Percentiles rank a stretch among this genome's conserved stretches.
Conservation (phyloP, 2,329 filamentous ascomycete genomes). For the Septoria linicola region DNA sequence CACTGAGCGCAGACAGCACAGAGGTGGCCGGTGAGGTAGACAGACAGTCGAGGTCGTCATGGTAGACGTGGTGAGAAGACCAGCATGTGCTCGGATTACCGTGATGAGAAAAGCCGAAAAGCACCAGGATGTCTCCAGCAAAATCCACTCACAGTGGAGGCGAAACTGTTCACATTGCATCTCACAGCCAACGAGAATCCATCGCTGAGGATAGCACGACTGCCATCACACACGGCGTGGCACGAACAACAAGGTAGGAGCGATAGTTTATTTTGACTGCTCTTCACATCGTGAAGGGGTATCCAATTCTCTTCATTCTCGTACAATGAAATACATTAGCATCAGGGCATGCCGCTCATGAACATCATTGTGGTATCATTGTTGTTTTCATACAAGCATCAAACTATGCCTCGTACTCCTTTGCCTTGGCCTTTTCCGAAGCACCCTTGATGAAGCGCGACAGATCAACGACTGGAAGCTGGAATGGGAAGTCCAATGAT, state of each 20-base stretch:
- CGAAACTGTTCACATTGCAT: too few species aligned
- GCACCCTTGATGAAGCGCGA: constrained; percentile 48
- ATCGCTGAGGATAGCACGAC: not conserved
- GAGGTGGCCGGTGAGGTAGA: not conserved
- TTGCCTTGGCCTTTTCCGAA: constrained; percentile 38
- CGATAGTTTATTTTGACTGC: constrained; percentile 5
- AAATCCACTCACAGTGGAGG: too few species aligned
- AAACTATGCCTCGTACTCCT: constrained; percentile 26
- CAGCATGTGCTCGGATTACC: not conserved
- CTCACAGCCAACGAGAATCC: constrained; percentile 1
- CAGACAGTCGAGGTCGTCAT: not conserved
- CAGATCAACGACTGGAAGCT: constrained; percentile 51
- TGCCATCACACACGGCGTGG: not conserved
- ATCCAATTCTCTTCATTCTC: constrained; percentile 5
- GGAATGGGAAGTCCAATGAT: constrained; percentile 54
- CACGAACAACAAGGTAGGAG: not conserved
- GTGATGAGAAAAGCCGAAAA: not conserved
- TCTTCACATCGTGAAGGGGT: constrained; percentile 1
- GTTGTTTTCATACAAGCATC: not conserved
- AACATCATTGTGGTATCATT: constrained; percentile 12
- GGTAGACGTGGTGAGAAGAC: not conserved
- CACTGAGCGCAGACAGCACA: not conserved
- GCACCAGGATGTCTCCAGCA: not conserved
- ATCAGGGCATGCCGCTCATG: constrained; percentile 11
- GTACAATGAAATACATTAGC: constrained; percentile 15